Conservation (phyloP, 352 stramenopile species). For the Phytophthora podocarpi region DNA sequence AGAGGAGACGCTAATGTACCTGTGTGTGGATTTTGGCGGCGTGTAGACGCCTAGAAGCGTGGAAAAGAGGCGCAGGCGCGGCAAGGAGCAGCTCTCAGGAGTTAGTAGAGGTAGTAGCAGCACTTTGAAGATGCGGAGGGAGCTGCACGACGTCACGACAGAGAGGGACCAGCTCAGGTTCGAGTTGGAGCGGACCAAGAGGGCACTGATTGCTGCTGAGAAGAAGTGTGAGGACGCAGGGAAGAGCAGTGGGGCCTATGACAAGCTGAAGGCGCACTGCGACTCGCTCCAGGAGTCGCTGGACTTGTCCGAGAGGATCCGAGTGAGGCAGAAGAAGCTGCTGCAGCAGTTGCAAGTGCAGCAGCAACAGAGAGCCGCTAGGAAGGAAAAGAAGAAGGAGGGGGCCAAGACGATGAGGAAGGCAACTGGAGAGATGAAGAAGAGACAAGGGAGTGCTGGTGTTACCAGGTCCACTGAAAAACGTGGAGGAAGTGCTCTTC, state of each 20-base stretch:
- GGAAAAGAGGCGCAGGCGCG: constrained; percentile 15
- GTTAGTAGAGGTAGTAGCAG: constrained; percentile 16
- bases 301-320: constrained; percentile 81
- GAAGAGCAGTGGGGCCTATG: constrained; percentile 60
- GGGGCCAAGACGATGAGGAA: not conserved
- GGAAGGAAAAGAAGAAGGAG: constrained; percentile 12
- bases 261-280: constrained; percentile 77
- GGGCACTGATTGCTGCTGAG: constrained; percentile 42
- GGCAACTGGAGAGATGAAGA: constrained; percentile 12
- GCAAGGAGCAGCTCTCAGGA: constrained; percentile 29
- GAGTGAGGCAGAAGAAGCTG: constrained; percentile 77
- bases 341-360: constrained; percentile 69
- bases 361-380: not conserved
- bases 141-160: constrained; percentile 69
- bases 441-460: constrained; percentile 10
- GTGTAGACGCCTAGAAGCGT: constrained; percentile 12
- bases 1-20: constrained; percentile 8
- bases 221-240: constrained; percentile 56
- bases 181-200: constrained; percentile 70
- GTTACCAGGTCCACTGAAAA: constrained; percentile 2
- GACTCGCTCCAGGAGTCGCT: constrained; percentile 80
- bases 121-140: constrained; percentile 40
- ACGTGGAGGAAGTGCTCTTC: not conserved
- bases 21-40: constrained; percentile 4
- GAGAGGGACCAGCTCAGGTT: constrained; percentile 82